Base-by-base conservation (phyloP, 768 basidiomycete species). In the Boletus pseudopeckii region DNA sequence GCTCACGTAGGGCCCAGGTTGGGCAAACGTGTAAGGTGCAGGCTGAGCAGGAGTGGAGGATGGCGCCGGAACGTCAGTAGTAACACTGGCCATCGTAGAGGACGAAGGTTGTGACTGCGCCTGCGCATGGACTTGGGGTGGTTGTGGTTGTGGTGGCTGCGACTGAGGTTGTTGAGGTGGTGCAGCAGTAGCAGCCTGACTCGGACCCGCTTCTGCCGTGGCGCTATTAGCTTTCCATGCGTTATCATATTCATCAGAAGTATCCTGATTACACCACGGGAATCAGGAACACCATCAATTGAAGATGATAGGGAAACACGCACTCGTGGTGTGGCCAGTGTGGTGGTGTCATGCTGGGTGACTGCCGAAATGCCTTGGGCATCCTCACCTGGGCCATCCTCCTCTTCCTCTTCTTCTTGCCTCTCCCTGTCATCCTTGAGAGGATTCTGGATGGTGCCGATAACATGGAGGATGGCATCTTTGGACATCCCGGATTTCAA, bases 191-290 rank as follows among this genome's bases (percentile, higher is more conserved):
- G 60, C 34, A 43, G 60, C 38, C 49, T 66, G 61, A 48, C 67
- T 64, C 37, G 68, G 22, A 18, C 63, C 63, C 30, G 64, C 59
- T 52, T 71, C 75, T 7, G 71, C 59, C 5, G 72, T 65, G 15
- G 76, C 80, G 20, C 75, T 77, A 58, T 82, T 82, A 15, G 82
- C 81, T 49, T 79, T 80, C 85, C 85, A 87, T 2, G 83, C 82
- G 38, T 82, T 77, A 41, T 78, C 76, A 51, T 79, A 86, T 38
- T 80, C 80, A 48, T 82, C 78, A 7, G 76, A 64, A 30, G 77
- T 72, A n/a, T 69, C 72, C 76, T 77, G 64, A 33, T 65, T 51
- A 39, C 13, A 26, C 20, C 22, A 41, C 56, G 56, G 59, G 62
- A 54, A 52, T 52, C 18, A 49, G 32, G 11, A 37, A 30, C 10